Conservation (phyloP, 306 rosid genomes). For the Cicer bijugum region DNA sequence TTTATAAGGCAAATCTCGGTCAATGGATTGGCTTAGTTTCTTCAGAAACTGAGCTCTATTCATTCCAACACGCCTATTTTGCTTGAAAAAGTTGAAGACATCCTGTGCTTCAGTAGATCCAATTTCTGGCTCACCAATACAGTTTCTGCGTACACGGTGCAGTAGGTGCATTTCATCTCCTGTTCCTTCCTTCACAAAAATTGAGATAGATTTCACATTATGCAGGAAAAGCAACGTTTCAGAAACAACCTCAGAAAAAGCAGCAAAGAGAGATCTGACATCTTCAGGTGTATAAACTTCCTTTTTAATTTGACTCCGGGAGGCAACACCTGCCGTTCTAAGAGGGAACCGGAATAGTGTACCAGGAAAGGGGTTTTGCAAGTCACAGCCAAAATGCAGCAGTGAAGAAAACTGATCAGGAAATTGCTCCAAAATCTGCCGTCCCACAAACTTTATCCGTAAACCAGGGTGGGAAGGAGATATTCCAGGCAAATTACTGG, state of each 20-base stretch:
- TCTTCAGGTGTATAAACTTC: slow-evolving; percentile 90
- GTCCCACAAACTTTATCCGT: slow-evolving; percentile 86
- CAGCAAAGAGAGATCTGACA: slow-evolving; percentile 70
- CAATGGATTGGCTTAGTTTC: slow-evolving; percentile 66
- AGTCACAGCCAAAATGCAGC: slow-evolving; percentile 93
- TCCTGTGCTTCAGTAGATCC: slow-evolving; percentile 64
- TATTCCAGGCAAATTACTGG: slow-evolving; percentile 90
- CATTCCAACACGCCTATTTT: slow-evolving; percentile 60
- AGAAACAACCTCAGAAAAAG: slow-evolving; percentile 86
- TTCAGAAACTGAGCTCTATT: slow-evolving; percentile 75
- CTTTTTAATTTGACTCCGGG: slow-evolving; percentile 93
- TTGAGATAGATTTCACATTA: slow-evolving; percentile 79
- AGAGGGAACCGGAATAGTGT: slow-evolving; percentile 95
- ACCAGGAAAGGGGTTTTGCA: slow-evolving; percentile 88
- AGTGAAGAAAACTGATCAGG: slow-evolving; percentile 96
- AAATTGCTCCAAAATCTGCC: slow-evolving; percentile 88
- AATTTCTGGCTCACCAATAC: slow-evolving; percentile 67
- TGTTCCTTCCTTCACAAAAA: slow-evolving; percentile 81
- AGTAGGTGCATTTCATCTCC: slow-evolving; percentile 83
- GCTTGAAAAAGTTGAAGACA: slow-evolving; percentile 66
- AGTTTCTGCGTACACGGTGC: slow-evolving; percentile 70
- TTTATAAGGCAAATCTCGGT: slow-evolving; percentile 70
- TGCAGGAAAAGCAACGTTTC: slow-evolving; percentile 84
- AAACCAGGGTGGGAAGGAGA: slow-evolving; percentile 99
- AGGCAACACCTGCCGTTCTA: slow-evolving; percentile 77